A percentile compares a stretch with the other conserved stretches of the same genome.
phyloP scores from a whole-genome alignment of 139 green algal species.

The Desmodesmus armatus region DNA sequence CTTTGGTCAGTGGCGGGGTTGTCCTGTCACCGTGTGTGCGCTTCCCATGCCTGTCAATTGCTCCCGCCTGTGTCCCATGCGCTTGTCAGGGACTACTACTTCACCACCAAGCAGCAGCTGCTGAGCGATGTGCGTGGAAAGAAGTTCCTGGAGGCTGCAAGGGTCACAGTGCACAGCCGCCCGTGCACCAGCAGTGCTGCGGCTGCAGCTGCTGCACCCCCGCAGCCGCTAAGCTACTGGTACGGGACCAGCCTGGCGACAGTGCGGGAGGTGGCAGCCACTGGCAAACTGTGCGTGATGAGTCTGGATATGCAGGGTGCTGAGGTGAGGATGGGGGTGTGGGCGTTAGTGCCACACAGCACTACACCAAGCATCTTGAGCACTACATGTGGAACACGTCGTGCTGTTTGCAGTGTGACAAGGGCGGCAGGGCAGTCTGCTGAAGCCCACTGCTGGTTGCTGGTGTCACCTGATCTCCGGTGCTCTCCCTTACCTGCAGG shows the following conservation, averaged over 20 bases:
- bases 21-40: background rate
- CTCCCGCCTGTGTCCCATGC: background rate
- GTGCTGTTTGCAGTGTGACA: background rate
- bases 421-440: background rate
- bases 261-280: constrained; percentile 75
- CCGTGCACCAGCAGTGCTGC: constrained; percentile 24
- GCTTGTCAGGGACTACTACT: constrained; percentile 66
- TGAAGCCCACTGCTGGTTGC: background rate
- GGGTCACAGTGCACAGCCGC: constrained; percentile 12
- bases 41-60: background rate
- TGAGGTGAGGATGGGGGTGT: constrained; percentile 18
- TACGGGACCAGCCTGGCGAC: constrained; percentile 70
- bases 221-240: constrained; percentile 13
- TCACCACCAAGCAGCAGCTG: constrained; percentile 55
- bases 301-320: constrained; percentile 74
- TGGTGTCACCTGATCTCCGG: too few species aligned
- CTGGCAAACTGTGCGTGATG: constrained; percentile 77
- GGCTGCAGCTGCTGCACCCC: constrained; percentile 21
- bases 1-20: background rate
- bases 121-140: constrained; percentile 45
- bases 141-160: constrained; percentile 57
- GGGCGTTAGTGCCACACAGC: background rate
- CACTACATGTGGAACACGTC: background rate
- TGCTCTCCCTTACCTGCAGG: constrained; percentile 8
- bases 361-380: background rate